phyloP scores from a whole-genome alignment of 495 filamentous ascomycete species.

The Aspergillus haitiensis region DNA sequence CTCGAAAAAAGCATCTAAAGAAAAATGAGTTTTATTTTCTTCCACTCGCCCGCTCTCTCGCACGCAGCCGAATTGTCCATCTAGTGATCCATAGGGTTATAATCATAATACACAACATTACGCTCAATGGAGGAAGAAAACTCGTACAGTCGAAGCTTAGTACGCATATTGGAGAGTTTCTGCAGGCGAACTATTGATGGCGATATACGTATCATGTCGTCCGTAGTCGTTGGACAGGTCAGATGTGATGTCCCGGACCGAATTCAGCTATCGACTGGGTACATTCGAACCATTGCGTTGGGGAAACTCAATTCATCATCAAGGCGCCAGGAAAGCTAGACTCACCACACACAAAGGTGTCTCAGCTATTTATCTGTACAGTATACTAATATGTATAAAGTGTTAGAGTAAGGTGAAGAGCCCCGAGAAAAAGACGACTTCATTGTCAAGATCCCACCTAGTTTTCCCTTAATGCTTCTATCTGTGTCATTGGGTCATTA shows the following conservation, averaged over 20 bases:
- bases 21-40: background rate
- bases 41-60: background rate
- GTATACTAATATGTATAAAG: too few species aligned
- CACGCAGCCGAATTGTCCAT: too few species aligned
- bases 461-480: background rate
- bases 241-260: constrained; percentile 6
- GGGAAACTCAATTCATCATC: constrained; percentile 3
- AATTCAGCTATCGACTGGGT: background rate
- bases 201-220: constrained; percentile 12
- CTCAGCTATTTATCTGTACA: too few species aligned
- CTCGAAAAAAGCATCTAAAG: background rate
- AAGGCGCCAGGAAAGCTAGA: background rate
- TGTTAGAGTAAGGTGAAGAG: too few species aligned
- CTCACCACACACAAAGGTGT: too few species aligned
- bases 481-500: background rate
- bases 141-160: background rate
- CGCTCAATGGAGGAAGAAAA: constrained; percentile 2
- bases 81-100: too few species aligned
- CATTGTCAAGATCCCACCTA: background rate
- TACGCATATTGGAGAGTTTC: constrained; percentile 3
- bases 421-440: background rate
- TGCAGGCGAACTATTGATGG: constrained; percentile 16
- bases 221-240: constrained; percentile 4
- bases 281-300: background rate
- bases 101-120: background rate